Evolutionary conservation across 805 yeast genomes (phyloP).

Genomic region (Yarrowia alimentaria): DNA sequence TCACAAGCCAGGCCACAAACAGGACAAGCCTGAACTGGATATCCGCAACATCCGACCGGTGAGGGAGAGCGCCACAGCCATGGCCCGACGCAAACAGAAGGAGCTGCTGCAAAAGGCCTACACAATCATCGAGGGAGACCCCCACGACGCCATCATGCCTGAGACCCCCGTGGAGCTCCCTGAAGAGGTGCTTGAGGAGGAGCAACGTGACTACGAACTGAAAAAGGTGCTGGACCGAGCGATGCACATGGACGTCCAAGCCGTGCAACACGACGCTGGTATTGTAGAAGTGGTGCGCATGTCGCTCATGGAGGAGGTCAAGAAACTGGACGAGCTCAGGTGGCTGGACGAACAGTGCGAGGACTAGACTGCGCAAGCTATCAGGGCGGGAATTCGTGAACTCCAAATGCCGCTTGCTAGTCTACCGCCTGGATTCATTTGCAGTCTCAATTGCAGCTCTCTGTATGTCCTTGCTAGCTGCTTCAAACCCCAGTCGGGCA

Average conservation of each 20-base stretch:
- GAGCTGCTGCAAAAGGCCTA: slow-evolving; percentile 8
- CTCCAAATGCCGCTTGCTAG: background rate
- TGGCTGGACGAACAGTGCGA: slow-evolving; percentile 24
- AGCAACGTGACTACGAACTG: slow-evolving; percentile 20
- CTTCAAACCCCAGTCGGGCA: too few relatives aligned
- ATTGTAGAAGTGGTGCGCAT: slow-evolving; percentile 10
- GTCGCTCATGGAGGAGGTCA: slow-evolving; percentile 20
- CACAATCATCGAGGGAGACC: slow-evolving; percentile 21
- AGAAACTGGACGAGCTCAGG: slow-evolving; percentile 5
- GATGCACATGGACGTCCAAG: slow-evolving; percentile 13
- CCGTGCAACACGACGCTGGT: slow-evolving; percentile 10
- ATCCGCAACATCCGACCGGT: slow-evolving; percentile 9
- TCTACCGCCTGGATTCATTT: too few relatives aligned
- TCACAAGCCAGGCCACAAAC: slow-evolving; percentile 2
- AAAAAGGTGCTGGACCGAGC: slow-evolving; percentile 20
- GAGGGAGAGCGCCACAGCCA: slow-evolving; percentile 8
- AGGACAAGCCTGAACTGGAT: slow-evolving; percentile 6
- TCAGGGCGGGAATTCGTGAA: background rate
- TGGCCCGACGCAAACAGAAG: slow-evolving; percentile 22
- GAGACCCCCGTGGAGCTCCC: slow-evolving; percentile 22
- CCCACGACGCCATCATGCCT: slow-evolving; percentile 15
- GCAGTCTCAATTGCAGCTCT: too few relatives aligned
- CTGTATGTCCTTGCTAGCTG: too few relatives aligned
- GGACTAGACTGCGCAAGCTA: background rate
- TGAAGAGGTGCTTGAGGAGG: slow-evolving; percentile 17